Percentiles rank a stretch among this genome's conserved stretches.
Evolutionary conservation across 768 basidiomycete species (phyloP).

Genomic region (Rhizopogon roseolus): DNA sequence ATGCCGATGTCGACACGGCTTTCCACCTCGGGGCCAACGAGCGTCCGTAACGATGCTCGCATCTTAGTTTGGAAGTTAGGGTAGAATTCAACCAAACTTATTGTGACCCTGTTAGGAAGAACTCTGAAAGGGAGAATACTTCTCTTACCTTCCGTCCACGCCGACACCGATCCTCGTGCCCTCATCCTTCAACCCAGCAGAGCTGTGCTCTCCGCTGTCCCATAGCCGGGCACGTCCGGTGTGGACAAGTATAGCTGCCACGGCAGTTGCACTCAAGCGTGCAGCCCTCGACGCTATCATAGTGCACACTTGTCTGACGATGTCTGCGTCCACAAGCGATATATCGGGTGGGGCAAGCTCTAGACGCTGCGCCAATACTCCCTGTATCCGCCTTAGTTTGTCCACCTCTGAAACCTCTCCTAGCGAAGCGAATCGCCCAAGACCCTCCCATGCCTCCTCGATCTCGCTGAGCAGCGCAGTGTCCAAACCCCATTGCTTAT

Average conservation of each 20-base stretch:
- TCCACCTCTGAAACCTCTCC: constrained; percentile 9
- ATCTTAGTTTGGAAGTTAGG: constrained; percentile 78
- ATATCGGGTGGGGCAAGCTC: constrained; percentile 38
- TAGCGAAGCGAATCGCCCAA: constrained; percentile 26
- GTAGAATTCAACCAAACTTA: constrained; percentile 86
- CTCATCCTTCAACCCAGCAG: constrained; percentile 21
- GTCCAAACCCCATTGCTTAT: constrained; percentile 92
- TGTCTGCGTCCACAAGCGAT: constrained; percentile 58
- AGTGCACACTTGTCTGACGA: constrained; percentile 76
- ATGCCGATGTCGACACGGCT: constrained; percentile 79
- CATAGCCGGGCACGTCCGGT: constrained; percentile 62
- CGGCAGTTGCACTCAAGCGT: constrained; percentile 76
- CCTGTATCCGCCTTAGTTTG: constrained; percentile 51
- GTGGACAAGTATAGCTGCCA: constrained; percentile 83
- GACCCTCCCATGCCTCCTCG: constrained; percentile 68
- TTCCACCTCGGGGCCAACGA: constrained; percentile 83
- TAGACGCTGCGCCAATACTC: constrained; percentile 58
- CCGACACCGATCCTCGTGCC: constrained; percentile 70
- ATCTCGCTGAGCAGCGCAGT: constrained; percentile 87
- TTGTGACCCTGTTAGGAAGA: neutral
- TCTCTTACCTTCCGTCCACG: constrained; percentile 81
- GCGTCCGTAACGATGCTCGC: constrained; percentile 62
- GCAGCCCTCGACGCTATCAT: constrained; percentile 82
- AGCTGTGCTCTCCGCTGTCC: constrained; percentile 26
- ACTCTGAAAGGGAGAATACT: neutral